Evolutionary conservation across 495 filamentous ascomycete genomes (phyloP), one percentile per base, ranked within the genome.

Genomic region (Cudoniella acicularis): DNA sequence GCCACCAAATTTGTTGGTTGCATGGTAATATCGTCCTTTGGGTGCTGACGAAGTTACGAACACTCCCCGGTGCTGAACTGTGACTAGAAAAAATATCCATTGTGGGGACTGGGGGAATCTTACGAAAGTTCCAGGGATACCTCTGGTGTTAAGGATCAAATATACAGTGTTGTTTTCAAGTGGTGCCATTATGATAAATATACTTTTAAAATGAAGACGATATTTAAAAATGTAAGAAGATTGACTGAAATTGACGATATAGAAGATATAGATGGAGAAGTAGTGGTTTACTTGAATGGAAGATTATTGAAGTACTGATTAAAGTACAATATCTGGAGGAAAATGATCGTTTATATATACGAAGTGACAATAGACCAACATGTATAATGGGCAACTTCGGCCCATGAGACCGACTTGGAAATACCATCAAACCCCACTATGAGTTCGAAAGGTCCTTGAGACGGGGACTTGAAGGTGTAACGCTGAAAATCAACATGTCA

Each of bases 11-110:
- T 49, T 49, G 22, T 18, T 57, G 21, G 45, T 49, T 18, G 54
- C 54, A 41, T 57, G 54, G 54, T 57, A 36, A 21, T 55, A 51
- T 57, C 22, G 54, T 27, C 54, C 54, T 21, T 24, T 2, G 2
- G 27, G 23, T 26, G 54, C 47, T 11, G 45, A 2, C 26, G 26
- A 22, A 17, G 54, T 25, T 9, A 57, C 11, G 26, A 57, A 42
- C 1, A 57, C 21, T 3, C 51, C 36, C 51, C 51, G 36, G 22
- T 54, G 51, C 51, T 54, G 22, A 2, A 23, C 16, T 49, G 18
- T 54, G 13, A 13, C 22, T 13, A 49, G 47, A 4, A 18, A 9
- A 6, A 20, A 6, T 8, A 21, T 6, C 20, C 23, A 52, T 10
- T 10, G 11, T 52, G 10, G 9, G 9, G 10, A 8, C 10, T 22